Evolutionary conservation across 306 rosid genomes (phyloP), one percentile per base, ranked within the genome.

Genomic region (Casuarina glauca): DNA sequence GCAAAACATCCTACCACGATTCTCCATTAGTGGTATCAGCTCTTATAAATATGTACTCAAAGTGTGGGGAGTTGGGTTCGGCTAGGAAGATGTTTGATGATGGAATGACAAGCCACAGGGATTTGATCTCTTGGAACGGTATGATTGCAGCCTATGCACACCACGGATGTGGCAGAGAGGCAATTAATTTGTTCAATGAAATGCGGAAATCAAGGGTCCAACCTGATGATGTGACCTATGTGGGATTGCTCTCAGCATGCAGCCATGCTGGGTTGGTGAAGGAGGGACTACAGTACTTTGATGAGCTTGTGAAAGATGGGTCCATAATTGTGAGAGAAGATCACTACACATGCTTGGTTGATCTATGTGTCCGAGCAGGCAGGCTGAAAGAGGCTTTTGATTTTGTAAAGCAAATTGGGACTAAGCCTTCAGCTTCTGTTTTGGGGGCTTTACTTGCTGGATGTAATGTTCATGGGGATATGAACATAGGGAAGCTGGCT

Each of bases 111-210:
- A 74, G 53, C 70, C 79, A 80, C 39, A 77, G 83, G 64, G 90
- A 87, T 78, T 73, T 84, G 68, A 46, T 87, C 48, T 82, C 84
- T 35, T 87, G 90, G 90, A 87, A 84, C 42, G 86, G 88, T 41
- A 87, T 87, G 90, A 82, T 87, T 61, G 88, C 90, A 50, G 90
- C 90, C 32, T 87, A 84, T 77, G 86, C 86, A 8, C 88, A 87
- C 69, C 87, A 87, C 53, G 90, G 90, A 73, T 75, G 80, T 8
- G 90, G 90, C 26, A 46, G 17, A 9, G 83, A 87, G 71, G 88
- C 87, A 54, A 74, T 87, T 68, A 17, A 73, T 46, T 67, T 87
- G 78, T 87, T 82, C 36, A 67, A 87, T 46, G 86, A 84, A 74
- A 78, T 87, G 84, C 78, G 20, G 64, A 38, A 55, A 41, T 74